Base-by-base conservation (phyloP, 192 early-diverging fungal species). In the Gigaspora rosea region DNA sequence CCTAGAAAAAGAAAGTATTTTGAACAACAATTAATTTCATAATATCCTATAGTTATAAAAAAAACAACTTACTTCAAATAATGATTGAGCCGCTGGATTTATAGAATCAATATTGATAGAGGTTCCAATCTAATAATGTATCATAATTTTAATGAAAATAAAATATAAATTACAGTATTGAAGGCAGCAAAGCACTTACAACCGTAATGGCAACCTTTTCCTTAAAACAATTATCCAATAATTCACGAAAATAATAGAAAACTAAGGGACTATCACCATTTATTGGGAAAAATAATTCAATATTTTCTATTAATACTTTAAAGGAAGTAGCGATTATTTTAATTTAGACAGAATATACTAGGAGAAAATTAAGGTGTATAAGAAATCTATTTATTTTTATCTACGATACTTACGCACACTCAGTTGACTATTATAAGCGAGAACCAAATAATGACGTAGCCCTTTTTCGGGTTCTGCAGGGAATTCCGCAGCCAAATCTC, bases 211-310 rank as follows among this genome's bases (percentile, higher is more conserved):
- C 27, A n/a, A 77, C 50, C 2, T 71, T 69, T 32, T 83, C 35
- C 7, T 22, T 56, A 54, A 71, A 13, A 13, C 54, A 73, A 62
- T 27, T 52, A 12, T 77, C 59, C 72, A 73, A 80, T 52, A 75
- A 75, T 48, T 80, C 70, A 73, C 78, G 54, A 18, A 56, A 74
- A 35, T 79, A 75, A 46, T 75, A 78, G 13, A 70, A 63, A 18
- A 80, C 11, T 35, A 80, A 78, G 35, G 78, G 52, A 41, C 7
- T 41, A 18, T 67, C 32, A 18, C 77, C 76, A 49, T 79, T 71
- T n/a, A 75, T 71, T n/a, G 86, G 85, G 49, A 88, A 86, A 10
- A 88, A 50, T 10, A 88, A 65, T 36, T 88, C 87, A n/a, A 88
- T 81, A 61, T 88, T 85, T 32, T 88, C 85, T 46, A 88, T 54